These are phyloP conservation scores for Salvia sclarea DNA, from an alignment of 305 asterid genomes.

Conservation along the genomic window DNA sequence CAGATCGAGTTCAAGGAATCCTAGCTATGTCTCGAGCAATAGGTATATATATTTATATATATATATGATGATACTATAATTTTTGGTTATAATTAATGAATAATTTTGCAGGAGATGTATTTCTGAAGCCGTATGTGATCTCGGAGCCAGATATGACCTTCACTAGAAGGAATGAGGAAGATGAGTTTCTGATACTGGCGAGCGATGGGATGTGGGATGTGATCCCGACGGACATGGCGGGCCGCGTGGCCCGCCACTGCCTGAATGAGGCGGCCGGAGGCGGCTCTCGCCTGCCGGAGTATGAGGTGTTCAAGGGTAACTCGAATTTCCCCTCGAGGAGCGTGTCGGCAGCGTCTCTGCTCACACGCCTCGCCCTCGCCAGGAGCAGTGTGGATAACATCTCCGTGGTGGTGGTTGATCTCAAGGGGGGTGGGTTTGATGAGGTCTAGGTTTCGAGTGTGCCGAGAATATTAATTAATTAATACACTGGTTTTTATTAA, in stretches of 20 bases:
- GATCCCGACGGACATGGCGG: conserved; percentile 38
- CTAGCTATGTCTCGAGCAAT: conserved; percentile 62
- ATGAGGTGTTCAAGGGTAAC: neutral
- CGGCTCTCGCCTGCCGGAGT: neutral
- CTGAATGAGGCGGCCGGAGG: conserved; percentile 13
- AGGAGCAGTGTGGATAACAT: conserved; percentile 43
- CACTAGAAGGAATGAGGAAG: conserved; percentile 36
- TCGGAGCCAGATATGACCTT: conserved; percentile 54
- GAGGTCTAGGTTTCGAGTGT: neutral
- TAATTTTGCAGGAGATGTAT: conserved; percentile 43
- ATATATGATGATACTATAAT: neutral
- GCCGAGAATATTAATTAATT: too few relatives aligned
- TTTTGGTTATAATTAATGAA: neutral
- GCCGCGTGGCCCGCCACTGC: conserved; percentile 41
- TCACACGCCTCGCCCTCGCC: conserved; percentile 53
- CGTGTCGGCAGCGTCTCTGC: conserved; percentile 46
- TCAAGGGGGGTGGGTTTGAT: conserved; percentile 27
- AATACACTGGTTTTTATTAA: neutral
- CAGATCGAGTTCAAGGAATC: conserved; percentile 54
- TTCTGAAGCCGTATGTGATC: conserved; percentile 46
- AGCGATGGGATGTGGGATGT: conserved; percentile 67
- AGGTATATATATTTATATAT: conserved; percentile 25
- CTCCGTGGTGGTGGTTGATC: conserved; percentile 48
- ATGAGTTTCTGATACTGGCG: conserved; percentile 56
- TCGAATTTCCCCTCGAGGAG: conserved; percentile 31